Percentiles rank a stretch among this genome's conserved stretches.
These are phyloP conservation scores for Schwanniomyces pseudopolymorphus DNA, from an alignment of 805 yeast genomes.

Conservation along the genomic window DNA sequence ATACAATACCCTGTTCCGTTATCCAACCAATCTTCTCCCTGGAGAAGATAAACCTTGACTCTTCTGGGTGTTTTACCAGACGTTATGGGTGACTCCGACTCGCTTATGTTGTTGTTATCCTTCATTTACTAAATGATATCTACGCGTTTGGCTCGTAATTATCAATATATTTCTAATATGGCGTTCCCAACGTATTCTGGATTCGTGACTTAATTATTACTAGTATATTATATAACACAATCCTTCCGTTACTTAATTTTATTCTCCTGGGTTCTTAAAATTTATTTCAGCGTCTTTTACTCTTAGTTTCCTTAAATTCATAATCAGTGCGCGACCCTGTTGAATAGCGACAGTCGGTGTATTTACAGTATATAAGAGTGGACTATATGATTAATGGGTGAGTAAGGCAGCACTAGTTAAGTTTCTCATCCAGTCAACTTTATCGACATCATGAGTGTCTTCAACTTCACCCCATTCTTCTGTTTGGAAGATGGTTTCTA, in stretches of 20 bases:
- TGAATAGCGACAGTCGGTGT: background rate
- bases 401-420: constrained; percentile 69
- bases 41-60: constrained; percentile 86
- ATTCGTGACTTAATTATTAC: background rate
- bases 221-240: background rate
- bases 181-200: background rate
- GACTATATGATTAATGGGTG: constrained; percentile 1
- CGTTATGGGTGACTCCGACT: background rate
- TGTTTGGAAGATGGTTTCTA: constrained; percentile 85
- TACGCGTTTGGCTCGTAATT: background rate
- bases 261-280: background rate
- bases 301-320: background rate
- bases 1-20: constrained; percentile 89
- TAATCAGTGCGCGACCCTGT: background rate
- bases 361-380: background rate
- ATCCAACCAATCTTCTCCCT: constrained; percentile 85
- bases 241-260: background rate
- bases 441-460: constrained; percentile 97
- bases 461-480: constrained; percentile 97
- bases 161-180: background rate
- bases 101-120: background rate
- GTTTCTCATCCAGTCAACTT: constrained; percentile 81
- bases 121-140: background rate
- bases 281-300: background rate
- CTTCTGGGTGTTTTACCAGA: constrained; percentile 54